Conservation (phyloP, 23 red algal genomes). For the Agarophyton chilense region DNA sequence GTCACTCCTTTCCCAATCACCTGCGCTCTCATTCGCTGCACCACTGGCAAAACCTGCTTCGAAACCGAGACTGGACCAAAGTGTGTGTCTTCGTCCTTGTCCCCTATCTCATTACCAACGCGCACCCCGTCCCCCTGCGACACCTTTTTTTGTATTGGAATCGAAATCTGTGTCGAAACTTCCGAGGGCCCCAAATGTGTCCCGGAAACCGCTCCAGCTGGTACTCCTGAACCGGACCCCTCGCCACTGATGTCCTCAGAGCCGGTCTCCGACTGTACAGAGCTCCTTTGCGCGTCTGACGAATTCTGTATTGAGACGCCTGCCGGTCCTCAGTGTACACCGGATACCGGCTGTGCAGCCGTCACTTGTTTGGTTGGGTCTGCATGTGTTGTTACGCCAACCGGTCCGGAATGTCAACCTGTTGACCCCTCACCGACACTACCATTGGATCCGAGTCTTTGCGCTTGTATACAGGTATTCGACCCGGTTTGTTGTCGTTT, state of each 20-base stretch:
- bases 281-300: background rate
- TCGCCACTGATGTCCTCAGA: background rate
- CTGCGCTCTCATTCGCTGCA: background rate
- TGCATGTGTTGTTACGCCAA: background rate
- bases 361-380: background rate
- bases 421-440: background rate
- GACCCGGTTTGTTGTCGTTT: conserved; percentile 7
- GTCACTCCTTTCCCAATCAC: background rate
- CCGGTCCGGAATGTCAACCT: background rate
- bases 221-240: background rate
- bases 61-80: background rate
- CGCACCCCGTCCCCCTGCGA: background rate
- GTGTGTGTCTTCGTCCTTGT: background rate
- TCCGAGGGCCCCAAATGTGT: background rate
- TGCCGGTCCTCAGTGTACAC: background rate
- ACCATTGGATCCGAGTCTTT: background rate
- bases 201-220: background rate
- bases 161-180: background rate
- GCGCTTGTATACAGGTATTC: background rate
- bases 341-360: conserved; percentile 4
- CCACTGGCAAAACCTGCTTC: background rate
- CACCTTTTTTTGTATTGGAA: background rate
- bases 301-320: conserved; percentile 16
- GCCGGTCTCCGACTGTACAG: background rate
- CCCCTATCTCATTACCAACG: background rate